Evolutionary conservation across 2,329 filamentous ascomycete genomes (phyloP).

Genomic region (Colletotrichum tabaci): DNA sequence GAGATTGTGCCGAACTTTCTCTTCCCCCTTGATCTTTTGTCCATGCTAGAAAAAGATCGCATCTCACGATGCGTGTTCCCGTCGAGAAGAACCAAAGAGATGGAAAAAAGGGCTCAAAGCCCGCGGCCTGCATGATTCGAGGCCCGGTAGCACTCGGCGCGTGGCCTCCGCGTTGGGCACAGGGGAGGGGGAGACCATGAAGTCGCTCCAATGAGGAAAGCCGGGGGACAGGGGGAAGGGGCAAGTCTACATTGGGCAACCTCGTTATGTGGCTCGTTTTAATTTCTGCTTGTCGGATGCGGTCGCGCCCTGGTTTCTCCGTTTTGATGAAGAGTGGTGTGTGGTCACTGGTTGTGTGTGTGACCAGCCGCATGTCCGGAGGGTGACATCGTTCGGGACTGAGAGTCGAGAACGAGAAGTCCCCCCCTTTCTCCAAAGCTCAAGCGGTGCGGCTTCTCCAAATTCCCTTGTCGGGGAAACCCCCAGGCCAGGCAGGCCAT

Average conservation of each 20-base stretch:
- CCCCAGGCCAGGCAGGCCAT: neutral
- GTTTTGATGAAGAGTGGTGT: neutral
- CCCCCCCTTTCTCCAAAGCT: slow-evolving; percentile 12
- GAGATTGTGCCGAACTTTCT: slow-evolving; percentile 5
- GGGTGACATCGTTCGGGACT: slow-evolving; percentile 37
- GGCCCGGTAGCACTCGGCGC: slow-evolving; percentile 36
- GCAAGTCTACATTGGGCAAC: slow-evolving; percentile 26
- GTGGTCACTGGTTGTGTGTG: slow-evolving; percentile 10
- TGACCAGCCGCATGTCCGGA: slow-evolving; percentile 35
- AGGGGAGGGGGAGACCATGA: slow-evolving; percentile 8
- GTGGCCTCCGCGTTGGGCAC: slow-evolving; percentile 33
- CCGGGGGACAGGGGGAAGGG: slow-evolving; percentile 4
- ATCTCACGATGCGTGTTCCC: slow-evolving; percentile 20
- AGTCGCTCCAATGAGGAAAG: slow-evolving; percentile 40
- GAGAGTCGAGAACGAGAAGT: slow-evolving; percentile 5
- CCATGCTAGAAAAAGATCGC: slow-evolving; percentile 12
- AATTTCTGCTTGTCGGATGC: slow-evolving; percentile 2
- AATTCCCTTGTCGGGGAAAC: slow-evolving; percentile 17
- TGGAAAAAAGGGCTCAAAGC: neutral
- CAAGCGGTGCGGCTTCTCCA: slow-evolving; percentile 22
- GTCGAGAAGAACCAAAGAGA: neutral
- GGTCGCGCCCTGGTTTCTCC: slow-evolving; percentile 31
- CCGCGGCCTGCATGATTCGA: slow-evolving; percentile 19
- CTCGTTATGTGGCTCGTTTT: neutral
- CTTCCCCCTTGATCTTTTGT: neutral